phyloP scores from a whole-genome alignment of 179 eudicot species.

The Nepenthes alata region DNA sequence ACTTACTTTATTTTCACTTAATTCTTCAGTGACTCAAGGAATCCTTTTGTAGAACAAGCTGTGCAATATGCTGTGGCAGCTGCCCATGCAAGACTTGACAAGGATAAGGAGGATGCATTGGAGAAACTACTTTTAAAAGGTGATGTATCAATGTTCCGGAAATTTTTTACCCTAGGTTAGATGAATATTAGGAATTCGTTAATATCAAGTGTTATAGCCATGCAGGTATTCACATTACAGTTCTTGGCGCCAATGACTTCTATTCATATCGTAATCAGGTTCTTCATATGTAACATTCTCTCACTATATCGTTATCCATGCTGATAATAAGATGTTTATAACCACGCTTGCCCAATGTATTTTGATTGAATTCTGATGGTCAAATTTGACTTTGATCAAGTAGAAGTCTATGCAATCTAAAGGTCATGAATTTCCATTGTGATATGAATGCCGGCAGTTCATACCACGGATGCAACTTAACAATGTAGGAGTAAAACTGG shows the following conservation, averaged over 20 bases:
- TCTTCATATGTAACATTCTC: neutral
- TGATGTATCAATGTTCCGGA: constrained; percentile 14
- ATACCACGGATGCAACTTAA: no score
- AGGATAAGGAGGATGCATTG: constrained; percentile 43
- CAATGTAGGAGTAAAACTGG: no score
- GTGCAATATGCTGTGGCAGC: constrained; percentile 87
- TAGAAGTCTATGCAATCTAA: no score
- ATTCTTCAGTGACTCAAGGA: constrained; percentile 58
- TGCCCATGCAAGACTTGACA: constrained; percentile 52
- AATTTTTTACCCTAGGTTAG: constrained; percentile 1
- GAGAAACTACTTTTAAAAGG: constrained; percentile 70
- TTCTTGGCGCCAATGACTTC: constrained; percentile 92
- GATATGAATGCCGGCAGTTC: no score
- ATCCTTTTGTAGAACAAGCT: constrained; percentile 94
- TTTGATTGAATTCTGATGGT: neutral
- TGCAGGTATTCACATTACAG: constrained; percentile 98
- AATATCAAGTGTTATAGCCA: constrained; percentile 24
- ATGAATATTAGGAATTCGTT: constrained; percentile 6
- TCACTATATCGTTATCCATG: neutral
- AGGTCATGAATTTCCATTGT: no score
- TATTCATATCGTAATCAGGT: constrained; percentile 97
- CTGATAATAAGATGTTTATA: neutral
- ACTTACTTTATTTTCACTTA: constrained; percentile 3
- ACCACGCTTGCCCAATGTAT: neutral
- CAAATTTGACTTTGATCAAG: neutral